Base-by-base conservation (phyloP, 176 grass and related monocot species). In the Guadua angustifolia region DNA sequence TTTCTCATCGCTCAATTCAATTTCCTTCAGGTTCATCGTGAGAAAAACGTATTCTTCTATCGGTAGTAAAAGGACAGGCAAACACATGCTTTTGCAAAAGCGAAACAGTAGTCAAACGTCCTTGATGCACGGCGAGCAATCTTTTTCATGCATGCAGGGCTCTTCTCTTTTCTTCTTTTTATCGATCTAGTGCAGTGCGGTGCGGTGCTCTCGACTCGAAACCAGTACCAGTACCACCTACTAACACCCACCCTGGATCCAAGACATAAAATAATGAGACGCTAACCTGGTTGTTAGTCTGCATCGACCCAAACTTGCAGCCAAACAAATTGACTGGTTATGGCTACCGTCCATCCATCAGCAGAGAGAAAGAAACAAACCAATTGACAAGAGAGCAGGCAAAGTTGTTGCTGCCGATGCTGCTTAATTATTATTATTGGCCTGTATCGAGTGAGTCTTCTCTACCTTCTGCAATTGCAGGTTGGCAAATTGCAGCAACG, bases 101-200 rank as follows among this genome's bases (percentile, higher is more conserved):
- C 13, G 32, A 51, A 66, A 53, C 15, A 47, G 49, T 33, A 32
- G 25, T 67, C 78, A 81, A 80, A 81, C 40, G 38, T 47, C 84
- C 56, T 40, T 7, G 22, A 43, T 57, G 67, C 75, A 79, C 67
- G 84, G 56, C 53, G 2, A 24, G 1, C 73, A 26, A 76, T 57
- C 40, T 47, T 78, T 70, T 68, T 21, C 8, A 6, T 36, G 71
- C 49, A 11, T 15, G 19, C 8, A 40, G 39, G 1, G 1, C 15
- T 32, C 6, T 9, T 1, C 36, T 1, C 50, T 36, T 25, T 13
- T 17, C 14, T 63, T 50, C 26, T 25, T 10, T 43, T 29, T 29
- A 49, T 57, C 17, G 47, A 75, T 39, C 36, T 44, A 59, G 17
- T 10, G 58, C 22, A 32, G 9, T 32, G 42, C 42, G 15, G 22